A percentile compares a stretch with the other conserved stretches of the same genome.
These are phyloP conservation scores for Solanum etuberosum DNA, from an alignment of 257 asterid species.

Conservation along the genomic window DNA sequence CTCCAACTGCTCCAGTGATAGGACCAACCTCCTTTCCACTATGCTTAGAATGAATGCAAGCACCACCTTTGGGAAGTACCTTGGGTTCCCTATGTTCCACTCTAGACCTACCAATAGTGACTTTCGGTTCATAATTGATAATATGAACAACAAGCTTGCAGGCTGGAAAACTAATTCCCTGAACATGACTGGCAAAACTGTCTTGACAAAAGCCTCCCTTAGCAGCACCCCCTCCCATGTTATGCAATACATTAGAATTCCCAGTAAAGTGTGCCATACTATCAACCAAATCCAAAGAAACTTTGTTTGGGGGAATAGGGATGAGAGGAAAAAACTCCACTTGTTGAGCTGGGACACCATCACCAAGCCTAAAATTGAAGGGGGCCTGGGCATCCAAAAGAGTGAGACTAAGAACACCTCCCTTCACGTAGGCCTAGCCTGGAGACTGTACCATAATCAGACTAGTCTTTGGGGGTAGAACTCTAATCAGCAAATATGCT, in stretches of 20 bases:
- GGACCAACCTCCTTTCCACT: too few relatives aligned
- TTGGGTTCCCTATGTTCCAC: neutral
- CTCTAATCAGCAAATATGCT: too few relatives aligned
- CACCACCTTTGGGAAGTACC: neutral
- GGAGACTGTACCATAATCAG: neutral
- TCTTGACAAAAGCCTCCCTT: neutral
- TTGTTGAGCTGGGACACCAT: too few relatives aligned
- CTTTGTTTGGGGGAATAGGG: too few relatives aligned
- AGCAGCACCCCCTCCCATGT: neutral
- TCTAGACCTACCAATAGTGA: neutral
- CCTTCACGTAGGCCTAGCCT: neutral
- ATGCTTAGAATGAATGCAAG: neutral
- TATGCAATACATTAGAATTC: too few relatives aligned
- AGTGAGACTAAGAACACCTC: neutral
- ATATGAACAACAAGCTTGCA: neutral
- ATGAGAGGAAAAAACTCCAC: neutral
- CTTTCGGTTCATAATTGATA: too few relatives aligned
- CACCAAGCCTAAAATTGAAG: neutral
- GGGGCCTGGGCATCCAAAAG: neutral
- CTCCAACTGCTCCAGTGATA: neutral
- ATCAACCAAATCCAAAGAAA: neutral
- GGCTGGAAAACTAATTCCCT: neutral
- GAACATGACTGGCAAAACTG: neutral
- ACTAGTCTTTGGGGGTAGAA: neutral
- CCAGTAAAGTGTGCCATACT: neutral